Evolutionary conservation across 169 alveolate genomes (phyloP).

Genomic region (Theileria parva): DNA sequence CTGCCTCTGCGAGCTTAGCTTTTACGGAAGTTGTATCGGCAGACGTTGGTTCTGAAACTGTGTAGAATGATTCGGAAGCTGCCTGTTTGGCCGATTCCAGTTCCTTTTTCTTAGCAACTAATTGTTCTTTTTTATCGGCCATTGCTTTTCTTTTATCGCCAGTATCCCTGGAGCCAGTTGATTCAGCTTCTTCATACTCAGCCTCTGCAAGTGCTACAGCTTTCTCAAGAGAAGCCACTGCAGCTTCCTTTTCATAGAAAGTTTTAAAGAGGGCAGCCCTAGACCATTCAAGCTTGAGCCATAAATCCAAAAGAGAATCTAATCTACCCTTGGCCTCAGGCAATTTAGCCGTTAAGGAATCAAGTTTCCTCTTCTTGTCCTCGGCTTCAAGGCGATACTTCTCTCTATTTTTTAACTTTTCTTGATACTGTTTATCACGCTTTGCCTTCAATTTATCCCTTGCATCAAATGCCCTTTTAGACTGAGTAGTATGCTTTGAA

Average conservation of each 20-base stretch:
- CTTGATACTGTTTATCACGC: not conserved
- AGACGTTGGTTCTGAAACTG: not conserved
- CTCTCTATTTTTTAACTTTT: not conserved
- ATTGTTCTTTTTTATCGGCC: not conserved
- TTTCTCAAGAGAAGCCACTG: not conserved
- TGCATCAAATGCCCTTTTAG: not conserved
- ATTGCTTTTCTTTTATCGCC: not conserved
- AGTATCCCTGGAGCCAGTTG: not conserved
- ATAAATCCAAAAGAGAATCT: not conserved
- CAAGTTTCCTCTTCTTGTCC: not conserved
- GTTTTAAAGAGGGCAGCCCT: not conserved
- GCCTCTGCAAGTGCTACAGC: not conserved
- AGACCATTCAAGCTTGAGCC: not conserved
- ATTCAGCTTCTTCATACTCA: not conserved
- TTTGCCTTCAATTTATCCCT: not conserved
- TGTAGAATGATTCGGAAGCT: not conserved
- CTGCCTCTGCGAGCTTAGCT: not conserved
- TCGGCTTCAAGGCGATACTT: not conserved
- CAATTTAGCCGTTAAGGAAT: not conserved
- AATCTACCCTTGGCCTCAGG: not conserved
- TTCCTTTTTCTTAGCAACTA: not conserved
- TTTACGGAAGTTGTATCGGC: not conserved
- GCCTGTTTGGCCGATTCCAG: not conserved
- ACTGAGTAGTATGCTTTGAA: not conserved
- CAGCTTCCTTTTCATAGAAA: not conserved